These are phyloP conservation scores for Afroboletus lepidellus DNA, from an alignment of 1,284 basidiomycete species.

Conservation along the genomic window DNA sequence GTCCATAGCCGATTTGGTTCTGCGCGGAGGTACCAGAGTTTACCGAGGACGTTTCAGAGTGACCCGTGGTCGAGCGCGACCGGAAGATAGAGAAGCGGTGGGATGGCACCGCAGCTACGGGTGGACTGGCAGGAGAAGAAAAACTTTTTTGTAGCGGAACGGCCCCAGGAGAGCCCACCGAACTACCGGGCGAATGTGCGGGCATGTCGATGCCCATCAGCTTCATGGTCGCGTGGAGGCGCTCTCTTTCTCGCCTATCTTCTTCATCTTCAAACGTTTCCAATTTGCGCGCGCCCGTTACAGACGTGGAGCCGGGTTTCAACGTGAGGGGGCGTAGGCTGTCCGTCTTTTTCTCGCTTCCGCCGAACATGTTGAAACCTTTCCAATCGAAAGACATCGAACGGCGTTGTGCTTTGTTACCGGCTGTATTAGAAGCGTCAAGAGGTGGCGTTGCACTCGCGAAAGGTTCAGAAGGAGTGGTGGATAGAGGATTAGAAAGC, in stretches of 20 bases:
- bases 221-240: conserved; percentile 85
- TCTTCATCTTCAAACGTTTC: conserved; percentile 83
- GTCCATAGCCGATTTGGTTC: conserved; percentile 35
- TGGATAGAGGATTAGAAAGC: conserved; percentile 38
- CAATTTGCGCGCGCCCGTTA: conserved; percentile 67
- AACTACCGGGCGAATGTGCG: conserved; percentile 32
- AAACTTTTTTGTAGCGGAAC: conserved; percentile 44
- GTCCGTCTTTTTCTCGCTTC: conserved; percentile 59
- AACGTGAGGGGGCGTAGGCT: conserved; percentile 69
- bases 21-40: conserved; percentile 43
- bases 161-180: conserved; percentile 26
- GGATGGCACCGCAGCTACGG: conserved; percentile 36
- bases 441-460: conserved; percentile 39
- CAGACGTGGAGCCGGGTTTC: conserved; percentile 55
- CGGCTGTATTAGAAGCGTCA: conserved; percentile 26
- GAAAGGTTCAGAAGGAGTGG: conserved; percentile 36
- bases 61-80: conserved; percentile 41
- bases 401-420: conserved; percentile 56
- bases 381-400: conserved; percentile 84
- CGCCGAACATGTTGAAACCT: conserved; percentile 64
- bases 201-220: conserved; percentile 84
- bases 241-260: conserved; percentile 79
- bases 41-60: conserved; percentile 49
- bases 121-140: conserved; percentile 39
- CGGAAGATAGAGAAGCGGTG: conserved; percentile 72